Percentiles rank a stretch among this genome's conserved stretches.
These are phyloP conservation scores for Metarhizium album DNA, from an alignment of 2,329 filamentous ascomycete species.

Conservation along the genomic window DNA sequence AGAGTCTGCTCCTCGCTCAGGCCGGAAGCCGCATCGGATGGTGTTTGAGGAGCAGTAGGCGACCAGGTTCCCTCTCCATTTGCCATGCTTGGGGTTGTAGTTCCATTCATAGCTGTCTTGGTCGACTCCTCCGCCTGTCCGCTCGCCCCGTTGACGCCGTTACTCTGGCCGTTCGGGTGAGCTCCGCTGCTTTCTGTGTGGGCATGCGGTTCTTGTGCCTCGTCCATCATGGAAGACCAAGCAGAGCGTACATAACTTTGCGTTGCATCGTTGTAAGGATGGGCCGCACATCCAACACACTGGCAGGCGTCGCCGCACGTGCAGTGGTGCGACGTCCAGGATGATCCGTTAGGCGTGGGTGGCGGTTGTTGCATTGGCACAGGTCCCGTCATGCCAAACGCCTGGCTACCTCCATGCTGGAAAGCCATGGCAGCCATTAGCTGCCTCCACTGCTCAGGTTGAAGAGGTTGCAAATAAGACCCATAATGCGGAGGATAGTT, in stretches of 20 bases:
- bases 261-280: slow-evolving; percentile 57
- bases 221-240: slow-evolving; percentile 29
- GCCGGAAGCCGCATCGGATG: slow-evolving; percentile 34
- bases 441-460: slow-evolving; percentile 42
- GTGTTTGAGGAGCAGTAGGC: slow-evolving; percentile 32
- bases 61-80: slow-evolving; percentile 22
- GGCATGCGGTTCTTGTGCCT: slow-evolving; percentile 14
- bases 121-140: slow-evolving; percentile 11
- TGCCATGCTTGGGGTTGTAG: slow-evolving; percentile 8
- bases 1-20: slow-evolving; percentile 40
- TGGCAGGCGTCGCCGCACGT: slow-evolving; percentile 55
- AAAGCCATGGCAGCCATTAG: slow-evolving; percentile 27
- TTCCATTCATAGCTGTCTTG: slow-evolving; percentile 12
- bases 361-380: slow-evolving; percentile 11
- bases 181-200: slow-evolving; percentile 6
- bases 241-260: slow-evolving; percentile 41
- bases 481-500: slow-evolving; percentile 44
- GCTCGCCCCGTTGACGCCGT: slow-evolving; percentile 15
- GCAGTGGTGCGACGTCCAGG: slow-evolving; percentile 35
- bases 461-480: slow-evolving; percentile 43
- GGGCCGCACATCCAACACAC: slow-evolving; percentile 57
- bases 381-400: slow-evolving; percentile 15
- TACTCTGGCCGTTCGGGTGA: slow-evolving; percentile 11
- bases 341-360: slow-evolving; percentile 10
- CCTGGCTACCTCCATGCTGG: background rate